Percentiles rank a stretch among this genome's conserved stretches.
phyloP scores from a whole-genome alignment of 805 yeast genomes.

The Spathaspora gorwiae region DNA sequence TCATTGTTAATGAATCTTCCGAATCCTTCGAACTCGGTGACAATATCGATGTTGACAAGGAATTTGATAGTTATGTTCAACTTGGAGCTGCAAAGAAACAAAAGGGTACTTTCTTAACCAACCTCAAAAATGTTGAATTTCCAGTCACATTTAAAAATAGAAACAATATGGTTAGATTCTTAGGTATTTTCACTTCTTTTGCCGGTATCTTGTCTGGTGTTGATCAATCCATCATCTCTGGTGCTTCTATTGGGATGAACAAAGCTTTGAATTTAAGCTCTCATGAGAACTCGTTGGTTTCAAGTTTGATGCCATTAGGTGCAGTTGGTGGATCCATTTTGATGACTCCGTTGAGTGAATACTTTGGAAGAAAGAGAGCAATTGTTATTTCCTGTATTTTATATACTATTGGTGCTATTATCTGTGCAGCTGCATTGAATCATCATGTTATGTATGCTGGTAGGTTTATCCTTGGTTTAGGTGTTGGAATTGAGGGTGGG shows the following conservation, averaged over 20 bases:
- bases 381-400: constrained; percentile 53
- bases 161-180: constrained; percentile 41
- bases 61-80: constrained; percentile 29
- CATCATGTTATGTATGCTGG: constrained; percentile 42
- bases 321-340: constrained; percentile 60
- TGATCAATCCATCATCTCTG: constrained; percentile 64
- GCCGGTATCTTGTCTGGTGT: constrained; percentile 65
- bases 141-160: constrained; percentile 42
- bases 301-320: constrained; percentile 63
- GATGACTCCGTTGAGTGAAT: constrained; percentile 55
- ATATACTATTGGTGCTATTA: constrained; percentile 51
- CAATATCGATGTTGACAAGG: constrained; percentile 31
- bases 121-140: constrained; percentile 31
- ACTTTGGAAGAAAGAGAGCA: constrained; percentile 51
- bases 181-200: constrained; percentile 56
- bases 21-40: constrained; percentile 1
- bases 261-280: constrained; percentile 35
- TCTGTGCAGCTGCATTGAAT: constrained; percentile 44
- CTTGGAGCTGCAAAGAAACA: constrained; percentile 23
- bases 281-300: constrained; percentile 48
- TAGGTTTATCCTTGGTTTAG: constrained; percentile 56
- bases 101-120: constrained; percentile 30
- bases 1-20: background rate
- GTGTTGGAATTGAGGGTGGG: constrained; percentile 65
- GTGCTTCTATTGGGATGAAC: constrained; percentile 55